phyloP scores from a whole-genome alignment of 208 protist species.

The Wallacemonas sp. region DNA sequence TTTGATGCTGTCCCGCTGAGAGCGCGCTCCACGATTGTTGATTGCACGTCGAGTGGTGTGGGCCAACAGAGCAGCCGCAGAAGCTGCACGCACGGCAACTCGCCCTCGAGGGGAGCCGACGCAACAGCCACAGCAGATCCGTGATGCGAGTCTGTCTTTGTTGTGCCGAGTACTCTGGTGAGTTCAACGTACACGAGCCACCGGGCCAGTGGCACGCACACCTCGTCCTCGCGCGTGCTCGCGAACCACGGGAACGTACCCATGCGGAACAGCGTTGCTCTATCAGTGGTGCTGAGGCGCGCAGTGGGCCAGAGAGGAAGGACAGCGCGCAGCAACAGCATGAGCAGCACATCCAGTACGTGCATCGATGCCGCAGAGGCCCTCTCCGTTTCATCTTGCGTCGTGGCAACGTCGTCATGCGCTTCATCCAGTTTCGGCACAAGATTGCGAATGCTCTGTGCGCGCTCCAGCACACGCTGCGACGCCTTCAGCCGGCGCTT shows the following conservation, averaged over 20 bases:
- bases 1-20: no score
- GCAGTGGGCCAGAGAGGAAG: slow-evolving; percentile 16
- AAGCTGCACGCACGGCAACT: slow-evolving; percentile 23
- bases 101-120: not conserved
- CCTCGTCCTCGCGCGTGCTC: not conserved
- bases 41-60: slow-evolving; percentile 35
- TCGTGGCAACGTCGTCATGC: no score
- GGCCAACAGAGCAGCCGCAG: slow-evolving; percentile 58
- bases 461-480: slow-evolving; percentile 3
- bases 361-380: slow-evolving; percentile 5
- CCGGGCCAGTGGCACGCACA: slow-evolving; percentile 9
- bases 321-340: slow-evolving; percentile 25
- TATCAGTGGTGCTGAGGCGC: not conserved
- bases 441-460: not conserved
- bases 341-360: slow-evolving; percentile 26
- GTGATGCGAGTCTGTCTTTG: not conserved
- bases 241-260: slow-evolving; percentile 17
- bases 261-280: slow-evolving; percentile 16
- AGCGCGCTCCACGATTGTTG: slow-evolving; percentile 32
- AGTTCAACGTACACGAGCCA: slow-evolving; percentile 14
- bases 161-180: not conserved
- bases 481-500: slow-evolving; percentile 3
- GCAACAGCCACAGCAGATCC: no score
- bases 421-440: slow-evolving; percentile 19
- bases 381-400: no score